A percentile compares a stretch with the other conserved stretches of the same genome.
phyloP scores from a whole-genome alignment of 2,329 filamentous ascomycete genomes.

The Pseudopithomyces maydicus region DNA sequence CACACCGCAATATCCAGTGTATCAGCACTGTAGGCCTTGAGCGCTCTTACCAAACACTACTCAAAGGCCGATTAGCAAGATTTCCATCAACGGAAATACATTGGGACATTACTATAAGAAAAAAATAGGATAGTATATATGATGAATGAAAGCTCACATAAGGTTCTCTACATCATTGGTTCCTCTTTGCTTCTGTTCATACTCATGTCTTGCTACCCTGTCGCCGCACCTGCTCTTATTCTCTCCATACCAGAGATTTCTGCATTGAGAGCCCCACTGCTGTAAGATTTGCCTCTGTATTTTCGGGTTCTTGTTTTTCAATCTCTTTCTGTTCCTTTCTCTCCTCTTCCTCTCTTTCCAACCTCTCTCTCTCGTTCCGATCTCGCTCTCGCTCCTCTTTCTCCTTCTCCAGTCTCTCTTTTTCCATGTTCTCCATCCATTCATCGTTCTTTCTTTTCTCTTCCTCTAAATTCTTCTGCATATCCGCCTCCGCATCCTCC shows the following conservation, averaged over 20 bases:
- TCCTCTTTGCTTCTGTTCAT: too few species aligned
- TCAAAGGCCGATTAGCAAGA: too few species aligned
- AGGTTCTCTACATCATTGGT: too few species aligned
- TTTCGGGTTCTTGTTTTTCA: constrained; percentile 12
- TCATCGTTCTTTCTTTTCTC: constrained; percentile 18
- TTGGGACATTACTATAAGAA: too few species aligned
- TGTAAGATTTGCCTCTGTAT: neutral
- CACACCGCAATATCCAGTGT: too few species aligned
- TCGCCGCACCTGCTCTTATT: neutral
- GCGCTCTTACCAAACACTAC: too few species aligned
- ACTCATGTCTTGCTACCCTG: neutral
- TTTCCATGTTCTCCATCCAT: constrained; percentile 22
- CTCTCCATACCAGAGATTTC: neutral
- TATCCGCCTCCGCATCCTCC: constrained; percentile 17
- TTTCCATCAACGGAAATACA: too few species aligned
- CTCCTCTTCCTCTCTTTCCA: constrained; percentile 4
- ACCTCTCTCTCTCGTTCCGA: constrained; percentile 13
- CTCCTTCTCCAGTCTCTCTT: constrained; percentile 17
- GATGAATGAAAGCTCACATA: too few species aligned
- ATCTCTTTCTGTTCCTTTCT: constrained; percentile 7
- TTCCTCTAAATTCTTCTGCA: constrained; percentile 16
- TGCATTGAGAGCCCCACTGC: neutral
- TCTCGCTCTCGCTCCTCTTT: constrained; percentile 17
- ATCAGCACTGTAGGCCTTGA: too few species aligned
- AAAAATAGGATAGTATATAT: too few species aligned